Evolutionary conservation across 306 rosid genomes (phyloP), one percentile per base, ranked within the genome.

Genomic region (Gastrolobium bilobum): DNA sequence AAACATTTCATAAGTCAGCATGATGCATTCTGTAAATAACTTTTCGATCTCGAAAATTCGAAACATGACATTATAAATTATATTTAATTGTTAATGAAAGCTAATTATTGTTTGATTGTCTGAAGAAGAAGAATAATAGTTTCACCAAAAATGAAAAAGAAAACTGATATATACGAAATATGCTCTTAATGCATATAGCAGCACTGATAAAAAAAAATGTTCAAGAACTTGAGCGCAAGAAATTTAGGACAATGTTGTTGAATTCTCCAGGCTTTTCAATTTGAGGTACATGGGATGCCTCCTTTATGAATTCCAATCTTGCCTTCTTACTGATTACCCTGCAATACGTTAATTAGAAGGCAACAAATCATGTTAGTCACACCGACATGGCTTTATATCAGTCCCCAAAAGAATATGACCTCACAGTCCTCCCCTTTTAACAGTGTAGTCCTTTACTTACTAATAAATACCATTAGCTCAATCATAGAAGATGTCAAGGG

Each of bases 281-380:
- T 47, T 95, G 97, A 10, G 98, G 98, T 10, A 90, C 90, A 64
- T 95, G 99, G 0, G 97, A 84, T 71, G 99, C 77, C 7, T 84
- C 79, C 90, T 88, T 89, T 20, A 92, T 85, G 85, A 91, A 87
- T 82, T 91, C 96, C 84, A 92, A 52, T 52, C 58, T 88, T 44
- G 87, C 84, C 68, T 91, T 92, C 34, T 79, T 75, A 29, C 97
- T 83, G 9, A 95, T 68, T 75, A 88, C 83, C 87, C 99, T 95
- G 86, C 86, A 78, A 44, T 30, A 7, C 11, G 6, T 57, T 4
- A 31, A 9, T 63, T 3, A 52, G 47, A 59, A 80, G 10, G 6
- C 73, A 42, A 50, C 35, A 38, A 30, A 4, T 7, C 31, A 15
- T 7, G 13, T 40, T 54, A 72, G 7, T 50, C 14, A 34, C 3